Conservation (phyloP, 2,329 filamentous ascomycete genomes). For the Colletotrichum costaricense region DNA sequence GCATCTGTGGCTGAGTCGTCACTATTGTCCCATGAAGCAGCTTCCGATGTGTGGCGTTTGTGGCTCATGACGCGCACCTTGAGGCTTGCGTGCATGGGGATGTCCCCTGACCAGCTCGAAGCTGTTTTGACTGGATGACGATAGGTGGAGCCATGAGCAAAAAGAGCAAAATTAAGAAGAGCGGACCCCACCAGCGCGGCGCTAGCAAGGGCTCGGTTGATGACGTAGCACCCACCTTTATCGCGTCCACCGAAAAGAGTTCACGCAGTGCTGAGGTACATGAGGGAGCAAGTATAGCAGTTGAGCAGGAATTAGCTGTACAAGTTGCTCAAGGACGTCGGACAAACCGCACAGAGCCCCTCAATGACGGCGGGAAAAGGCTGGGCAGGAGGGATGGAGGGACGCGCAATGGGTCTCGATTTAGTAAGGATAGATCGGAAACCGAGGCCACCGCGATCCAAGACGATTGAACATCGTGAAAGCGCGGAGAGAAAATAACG, state of each 20-base stretch:
- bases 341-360: slow-evolving; percentile 15
- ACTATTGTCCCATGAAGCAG: slow-evolving; percentile 22
- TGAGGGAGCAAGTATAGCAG: neutral
- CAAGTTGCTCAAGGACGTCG: neutral
- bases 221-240: slow-evolving; percentile 33
- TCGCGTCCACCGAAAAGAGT: slow-evolving; percentile 10
- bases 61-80: slow-evolving; percentile 21
- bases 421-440: slow-evolving; percentile 22
- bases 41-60: slow-evolving; percentile 22
- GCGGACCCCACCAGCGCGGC: neutral
- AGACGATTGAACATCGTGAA: neutral
- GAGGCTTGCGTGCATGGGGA: neutral
- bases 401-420: slow-evolving; percentile 34
- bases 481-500: neutral
- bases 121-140: slow-evolving; percentile 16
- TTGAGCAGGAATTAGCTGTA: slow-evolving; percentile 7
- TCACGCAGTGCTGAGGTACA: slow-evolving; percentile 19
- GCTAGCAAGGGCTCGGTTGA: slow-evolving; percentile 25
- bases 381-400: slow-evolving; percentile 5
- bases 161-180: slow-evolving; percentile 22
- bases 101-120: slow-evolving; percentile 9
- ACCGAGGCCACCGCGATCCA: slow-evolving; percentile 5
- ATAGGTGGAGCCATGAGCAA: slow-evolving; percentile 12
- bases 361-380: slow-evolving; percentile 28
- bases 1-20: slow-evolving; percentile 29